Evolutionary conservation across 2,329 filamentous ascomycete species (phyloP).

Genomic region (Aspergillus pseudoglaucus): DNA sequence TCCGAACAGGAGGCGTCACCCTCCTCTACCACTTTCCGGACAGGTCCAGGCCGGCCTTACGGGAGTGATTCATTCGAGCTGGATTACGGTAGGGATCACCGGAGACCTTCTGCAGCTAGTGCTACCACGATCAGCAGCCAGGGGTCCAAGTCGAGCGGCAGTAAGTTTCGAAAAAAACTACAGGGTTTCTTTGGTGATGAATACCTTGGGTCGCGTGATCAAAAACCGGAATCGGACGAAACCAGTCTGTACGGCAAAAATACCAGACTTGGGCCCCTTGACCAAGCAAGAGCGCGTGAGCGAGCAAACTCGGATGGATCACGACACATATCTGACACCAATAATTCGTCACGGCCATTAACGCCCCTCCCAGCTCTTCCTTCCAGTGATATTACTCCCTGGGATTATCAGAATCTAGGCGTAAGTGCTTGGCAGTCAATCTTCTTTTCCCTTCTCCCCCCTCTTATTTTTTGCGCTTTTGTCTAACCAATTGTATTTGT

Average conservation of each 20-base stretch:
- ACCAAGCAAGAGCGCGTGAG: slow-evolving; percentile 57
- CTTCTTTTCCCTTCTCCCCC: neutral
- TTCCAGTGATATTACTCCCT: slow-evolving; percentile 93
- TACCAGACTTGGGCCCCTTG: slow-evolving; percentile 28
- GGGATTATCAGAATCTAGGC: slow-evolving; percentile 82
- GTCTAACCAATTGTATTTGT: neutral
- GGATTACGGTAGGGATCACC: slow-evolving; percentile 61
- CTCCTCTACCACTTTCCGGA: slow-evolving; percentile 63
- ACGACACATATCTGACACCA: slow-evolving; percentile 56
- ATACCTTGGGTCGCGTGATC: slow-evolving; percentile 58
- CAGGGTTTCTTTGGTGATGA: slow-evolving; percentile 93
- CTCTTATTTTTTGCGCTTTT: neutral
- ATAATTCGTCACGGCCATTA: slow-evolving; percentile 67
- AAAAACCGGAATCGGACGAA: slow-evolving; percentile 62
- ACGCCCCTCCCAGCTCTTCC: slow-evolving; percentile 61
- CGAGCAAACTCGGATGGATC: slow-evolving; percentile 78
- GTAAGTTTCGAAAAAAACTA: slow-evolving; percentile 69
- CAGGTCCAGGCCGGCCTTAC: slow-evolving; percentile 47
- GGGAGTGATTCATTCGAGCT: slow-evolving; percentile 57
- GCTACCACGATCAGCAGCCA: slow-evolving; percentile 80
- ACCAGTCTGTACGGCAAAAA: slow-evolving; percentile 45
- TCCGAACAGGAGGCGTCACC: slow-evolving; percentile 46
- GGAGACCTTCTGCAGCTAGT: slow-evolving; percentile 82
- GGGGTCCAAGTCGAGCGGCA: slow-evolving; percentile 67
- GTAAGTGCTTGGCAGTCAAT: slow-evolving; percentile 42